These are phyloP conservation scores for Cryphonectria radicalis DNA, from an alignment of 2,329 filamentous ascomycete genomes.

Conservation along the genomic window DNA sequence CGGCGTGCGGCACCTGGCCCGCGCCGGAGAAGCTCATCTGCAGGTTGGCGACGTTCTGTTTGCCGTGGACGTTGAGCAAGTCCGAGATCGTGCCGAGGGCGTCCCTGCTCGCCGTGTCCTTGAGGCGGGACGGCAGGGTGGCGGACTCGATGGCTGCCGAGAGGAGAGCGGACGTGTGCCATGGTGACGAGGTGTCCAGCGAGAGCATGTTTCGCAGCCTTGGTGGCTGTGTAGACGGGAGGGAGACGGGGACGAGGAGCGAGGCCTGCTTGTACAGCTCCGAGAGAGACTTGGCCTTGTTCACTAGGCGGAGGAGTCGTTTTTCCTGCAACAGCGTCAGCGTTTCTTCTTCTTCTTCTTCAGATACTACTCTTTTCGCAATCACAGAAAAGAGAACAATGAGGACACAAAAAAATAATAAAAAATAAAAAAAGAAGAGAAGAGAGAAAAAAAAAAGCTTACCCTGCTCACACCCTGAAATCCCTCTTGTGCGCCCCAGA, in stretches of 20 bases:
- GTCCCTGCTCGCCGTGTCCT: conserved; percentile 47
- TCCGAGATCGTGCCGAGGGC: conserved; percentile 68
- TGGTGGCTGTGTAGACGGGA: conserved; percentile 59
- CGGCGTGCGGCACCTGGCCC: conserved; percentile 37
- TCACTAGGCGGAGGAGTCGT: conserved; percentile 68
- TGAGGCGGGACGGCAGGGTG: conserved; percentile 75
- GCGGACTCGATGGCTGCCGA: conserved; percentile 77
- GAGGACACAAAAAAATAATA: too few relatives aligned
- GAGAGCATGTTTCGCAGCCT: conserved; percentile 50
- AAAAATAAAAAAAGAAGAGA: too few relatives aligned
- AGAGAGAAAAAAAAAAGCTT: conserved; percentile 26
- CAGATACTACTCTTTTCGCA: too few relatives aligned
- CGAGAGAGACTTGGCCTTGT: conserved; percentile 73
- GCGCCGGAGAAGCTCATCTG: conserved; percentile 63
- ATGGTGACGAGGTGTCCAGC: conserved; percentile 68
- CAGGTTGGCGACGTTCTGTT: conserved; percentile 76
- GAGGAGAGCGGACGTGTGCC: conserved; percentile 81
- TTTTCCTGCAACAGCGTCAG: conserved; percentile 54
- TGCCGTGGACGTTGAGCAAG: conserved; percentile 74
- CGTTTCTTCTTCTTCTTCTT: neutral
- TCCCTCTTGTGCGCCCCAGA: conserved; percentile 78
- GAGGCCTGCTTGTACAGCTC: conserved; percentile 73
- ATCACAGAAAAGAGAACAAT: too few relatives aligned
- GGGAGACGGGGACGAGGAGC: conserved; percentile 74
- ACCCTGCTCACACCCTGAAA: conserved; percentile 58